Percentiles rank a stretch among this genome's conserved stretches.
Conservation (phyloP, 495 filamentous ascomycete genomes). For the Penicillium longicatenatum region DNA sequence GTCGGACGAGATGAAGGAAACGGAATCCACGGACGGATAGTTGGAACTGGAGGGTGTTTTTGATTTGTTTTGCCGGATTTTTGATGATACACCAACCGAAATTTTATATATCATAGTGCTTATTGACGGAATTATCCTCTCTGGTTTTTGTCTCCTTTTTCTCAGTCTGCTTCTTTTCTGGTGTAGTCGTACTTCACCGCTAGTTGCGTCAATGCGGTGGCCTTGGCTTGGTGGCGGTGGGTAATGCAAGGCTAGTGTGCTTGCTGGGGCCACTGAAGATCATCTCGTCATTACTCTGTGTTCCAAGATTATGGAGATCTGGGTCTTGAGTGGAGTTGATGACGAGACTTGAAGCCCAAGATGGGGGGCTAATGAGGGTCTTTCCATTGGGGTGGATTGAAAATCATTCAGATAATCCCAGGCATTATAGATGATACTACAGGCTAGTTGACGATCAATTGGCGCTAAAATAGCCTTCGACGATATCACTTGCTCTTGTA, state of each 20-base stretch:
- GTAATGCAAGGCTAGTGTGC: background rate
- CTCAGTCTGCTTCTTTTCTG: background rate
- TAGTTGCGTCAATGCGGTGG: constrained; percentile 18
- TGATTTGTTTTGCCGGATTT: constrained; percentile 11
- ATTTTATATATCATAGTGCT: constrained; percentile 35
- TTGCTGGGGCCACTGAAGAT: constrained; percentile 10
- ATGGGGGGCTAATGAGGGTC: background rate
- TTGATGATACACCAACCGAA: constrained; percentile 37
- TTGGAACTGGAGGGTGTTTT: background rate
- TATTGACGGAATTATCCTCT: constrained; percentile 16
- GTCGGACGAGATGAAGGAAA: background rate
- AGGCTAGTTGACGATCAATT: no score
- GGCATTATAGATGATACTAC: no score
- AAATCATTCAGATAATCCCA: no score
- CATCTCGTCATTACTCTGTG: constrained; percentile 11
- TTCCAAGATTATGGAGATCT: background rate
- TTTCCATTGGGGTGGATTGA: no score
- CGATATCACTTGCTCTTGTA: no score
- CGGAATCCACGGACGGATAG: background rate
- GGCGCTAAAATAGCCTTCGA: no score
- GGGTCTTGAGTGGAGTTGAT: constrained; percentile 7
- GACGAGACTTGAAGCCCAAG: background rate
- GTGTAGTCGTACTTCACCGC: constrained; percentile 17
- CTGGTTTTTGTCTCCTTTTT: constrained; percentile 4
- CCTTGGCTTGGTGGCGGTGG: background rate